These are phyloP conservation scores for Harringtonia lauricola DNA, from an alignment of 2,329 filamentous ascomycete genomes.

Conservation along the genomic window DNA sequence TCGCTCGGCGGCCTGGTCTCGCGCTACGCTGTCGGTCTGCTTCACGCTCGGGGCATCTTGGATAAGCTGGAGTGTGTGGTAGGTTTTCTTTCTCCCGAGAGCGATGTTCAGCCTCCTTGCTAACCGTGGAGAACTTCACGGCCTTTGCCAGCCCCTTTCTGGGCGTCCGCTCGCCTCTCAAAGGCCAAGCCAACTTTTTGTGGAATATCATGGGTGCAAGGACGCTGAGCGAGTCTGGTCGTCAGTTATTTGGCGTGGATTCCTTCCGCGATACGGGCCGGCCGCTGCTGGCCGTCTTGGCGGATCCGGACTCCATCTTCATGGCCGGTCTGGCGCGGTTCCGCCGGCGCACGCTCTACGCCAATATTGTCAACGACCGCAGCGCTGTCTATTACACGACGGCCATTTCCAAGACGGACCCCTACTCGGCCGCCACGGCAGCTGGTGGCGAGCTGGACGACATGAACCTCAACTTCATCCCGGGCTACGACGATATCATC, in stretches of 20 bases:
- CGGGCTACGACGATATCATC: conserved; percentile 64
- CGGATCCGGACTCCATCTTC: conserved; percentile 78
- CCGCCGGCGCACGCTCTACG: conserved; percentile 65
- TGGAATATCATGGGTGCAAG: conserved; percentile 80
- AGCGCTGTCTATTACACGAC: conserved; percentile 79
- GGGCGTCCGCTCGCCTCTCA: conserved; percentile 60
- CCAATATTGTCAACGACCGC: conserved; percentile 79
- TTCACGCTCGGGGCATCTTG: conserved; percentile 71
- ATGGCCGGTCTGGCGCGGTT: conserved; percentile 69
- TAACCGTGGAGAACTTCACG: conserved; percentile 60
- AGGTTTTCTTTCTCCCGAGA: conserved; percentile 14
- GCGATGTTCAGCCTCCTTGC: neutral
- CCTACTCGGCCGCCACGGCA: conserved; percentile 38
- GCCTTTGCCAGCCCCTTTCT: conserved; percentile 83
- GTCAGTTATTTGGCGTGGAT: conserved; percentile 82
- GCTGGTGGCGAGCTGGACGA: conserved; percentile 40
- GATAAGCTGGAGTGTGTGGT: conserved; percentile 70
- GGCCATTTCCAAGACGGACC: conserved; percentile 64
- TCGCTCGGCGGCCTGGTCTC: conserved; percentile 80
- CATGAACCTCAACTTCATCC: conserved; percentile 60
- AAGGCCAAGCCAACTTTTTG: conserved; percentile 52
- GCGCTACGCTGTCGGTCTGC: conserved; percentile 74
- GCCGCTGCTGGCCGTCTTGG: conserved; percentile 69
- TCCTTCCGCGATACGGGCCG: conserved; percentile 72
- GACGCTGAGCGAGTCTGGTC: conserved; percentile 71